Conservation (phyloP, 805 yeast species). For the Blastobotrys parvus region DNA sequence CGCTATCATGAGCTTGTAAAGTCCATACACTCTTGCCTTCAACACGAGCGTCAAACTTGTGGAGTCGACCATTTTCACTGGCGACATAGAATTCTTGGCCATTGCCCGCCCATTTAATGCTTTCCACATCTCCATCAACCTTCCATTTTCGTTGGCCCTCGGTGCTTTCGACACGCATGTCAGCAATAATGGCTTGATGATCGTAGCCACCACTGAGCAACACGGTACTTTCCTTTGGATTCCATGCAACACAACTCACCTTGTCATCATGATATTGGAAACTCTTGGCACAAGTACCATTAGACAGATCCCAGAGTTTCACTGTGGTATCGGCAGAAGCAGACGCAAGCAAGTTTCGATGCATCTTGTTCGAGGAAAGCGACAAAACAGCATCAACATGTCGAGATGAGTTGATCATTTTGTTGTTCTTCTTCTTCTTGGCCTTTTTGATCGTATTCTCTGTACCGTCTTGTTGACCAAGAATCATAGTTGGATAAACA, state of each 20-base stretch:
- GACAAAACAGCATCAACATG: constrained; percentile 94
- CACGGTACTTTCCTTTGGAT: constrained; percentile 39
- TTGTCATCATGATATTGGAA: constrained; percentile 70
- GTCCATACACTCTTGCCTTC: constrained; percentile 78
- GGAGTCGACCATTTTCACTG: constrained; percentile 83
- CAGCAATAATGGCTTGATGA: constrained; percentile 64
- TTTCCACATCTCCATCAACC: constrained; percentile 76
- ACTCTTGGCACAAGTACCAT: constrained; percentile 70
- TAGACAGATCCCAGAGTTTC: constrained; percentile 86
- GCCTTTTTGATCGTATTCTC: constrained; percentile 29
- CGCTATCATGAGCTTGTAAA: constrained; percentile 93
- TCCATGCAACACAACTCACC: constrained; percentile 88
- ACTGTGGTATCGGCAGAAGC: constrained; percentile 94
- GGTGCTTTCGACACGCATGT: constrained; percentile 62
- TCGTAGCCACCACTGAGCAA: constrained; percentile 92
- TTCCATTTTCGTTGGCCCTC: constrained; percentile 52
- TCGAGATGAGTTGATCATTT: constrained; percentile 51
- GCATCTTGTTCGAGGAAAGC: constrained; percentile 69
- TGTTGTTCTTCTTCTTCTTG: constrained; percentile 46
- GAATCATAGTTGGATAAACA: constrained; percentile 87
- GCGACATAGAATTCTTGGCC: constrained; percentile 64
- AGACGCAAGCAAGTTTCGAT: constrained; percentile 81
- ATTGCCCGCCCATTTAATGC: constrained; percentile 60
- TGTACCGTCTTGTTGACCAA: constrained; percentile 55
- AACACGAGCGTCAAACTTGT: constrained; percentile 77